Base-by-base conservation (phyloP, 108 stramenopile genomes). In the Fistulifera solaris region DNA sequence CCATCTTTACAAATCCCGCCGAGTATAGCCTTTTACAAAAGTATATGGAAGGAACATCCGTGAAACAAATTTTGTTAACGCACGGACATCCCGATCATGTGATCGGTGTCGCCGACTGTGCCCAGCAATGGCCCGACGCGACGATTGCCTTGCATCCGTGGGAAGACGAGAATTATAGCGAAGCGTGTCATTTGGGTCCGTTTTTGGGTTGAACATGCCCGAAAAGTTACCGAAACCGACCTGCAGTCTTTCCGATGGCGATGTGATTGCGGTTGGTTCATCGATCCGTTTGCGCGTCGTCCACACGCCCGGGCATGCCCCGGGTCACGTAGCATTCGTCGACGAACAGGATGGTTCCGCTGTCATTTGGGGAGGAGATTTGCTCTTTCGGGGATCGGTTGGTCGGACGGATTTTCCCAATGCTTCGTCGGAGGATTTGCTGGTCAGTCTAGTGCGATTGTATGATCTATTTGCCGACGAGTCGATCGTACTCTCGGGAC, bases 381-480 rank as follows among this genome's bases (percentile, higher is more conserved):
- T 70, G 27, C 47, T 70, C 21, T 70, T 70, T 41, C 61, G 57
- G 16, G 68, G 68, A n/a, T 70, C 68, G 17, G 68, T 70, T 7
- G 68, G 68, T 12, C 56, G 68, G 23, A 70, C 68, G 1, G 68
- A 70, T 52, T 63, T 70, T 44, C 61, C 25, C 43, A 70, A 70
- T 52, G 31, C 57, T 10, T 61, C 59, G n/a, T n/a, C n/a, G n/a
- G n/a, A n/a, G n/a, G n/a, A n/a, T n/a, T n/a, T n/a, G n/a, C n/a
- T n/a, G n/a, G n/a, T n/a, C n/a, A n/a, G 40, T 14, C 13, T 40
- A 40, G 13, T 40, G 14, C 40, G 13, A 13, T 40, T 40, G 40
- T 40, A 40, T 14, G 40, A 13, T 14, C 40, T 40, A 40, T 14
- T 40, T 40, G 14, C 40, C 13, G 40, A 11, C 14, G 13, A 11